phyloP scores from a whole-genome alignment of 2,329 filamentous ascomycete species.

The Trichoderma afroharzianum region DNA sequence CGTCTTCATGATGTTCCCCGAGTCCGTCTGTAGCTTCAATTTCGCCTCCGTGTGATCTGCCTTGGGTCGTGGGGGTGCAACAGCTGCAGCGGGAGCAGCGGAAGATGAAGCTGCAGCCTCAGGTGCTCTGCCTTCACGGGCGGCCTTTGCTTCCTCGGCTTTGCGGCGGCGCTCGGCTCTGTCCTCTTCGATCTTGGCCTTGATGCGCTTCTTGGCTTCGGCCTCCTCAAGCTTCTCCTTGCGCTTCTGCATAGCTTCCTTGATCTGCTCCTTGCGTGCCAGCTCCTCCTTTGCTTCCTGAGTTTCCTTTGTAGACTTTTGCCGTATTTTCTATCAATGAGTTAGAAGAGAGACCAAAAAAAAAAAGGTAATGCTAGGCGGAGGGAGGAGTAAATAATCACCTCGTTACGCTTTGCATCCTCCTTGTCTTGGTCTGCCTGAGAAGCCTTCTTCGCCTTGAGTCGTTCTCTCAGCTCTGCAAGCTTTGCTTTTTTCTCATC shows the following conservation, averaged over 20 bases:
- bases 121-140: slow-evolving; percentile 67
- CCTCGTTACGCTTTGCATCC: slow-evolving; percentile 82
- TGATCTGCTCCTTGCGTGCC: slow-evolving; percentile 82
- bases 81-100: slow-evolving; percentile 44
- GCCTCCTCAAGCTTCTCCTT: slow-evolving; percentile 83
- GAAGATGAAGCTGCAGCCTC: slow-evolving; percentile 41
- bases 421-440: slow-evolving; percentile 72
- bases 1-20: slow-evolving; percentile 78
- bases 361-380: not conserved
- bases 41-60: slow-evolving; percentile 76
- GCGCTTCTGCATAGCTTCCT: slow-evolving; percentile 81
- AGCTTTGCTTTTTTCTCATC: slow-evolving; percentile 85
- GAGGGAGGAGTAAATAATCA: slow-evolving; percentile 31
- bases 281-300: slow-evolving; percentile 91
- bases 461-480: slow-evolving; percentile 66
- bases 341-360: not conserved
- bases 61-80: slow-evolving; percentile 56
- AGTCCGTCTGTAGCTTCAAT: slow-evolving; percentile 71
- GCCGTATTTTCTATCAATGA: slow-evolving; percentile 58
- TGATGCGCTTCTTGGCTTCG: slow-evolving; percentile 82
- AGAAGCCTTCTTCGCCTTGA: slow-evolving; percentile 67
- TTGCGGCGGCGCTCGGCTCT: slow-evolving; percentile 85
- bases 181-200: slow-evolving; percentile 91
- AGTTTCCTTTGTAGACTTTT: slow-evolving; percentile 83
- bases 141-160: slow-evolving; percentile 79